These are phyloP conservation scores for Eragrostis nindensis DNA, from an alignment of 176 grass and related monocot genomes.

Conservation along the genomic window DNA sequence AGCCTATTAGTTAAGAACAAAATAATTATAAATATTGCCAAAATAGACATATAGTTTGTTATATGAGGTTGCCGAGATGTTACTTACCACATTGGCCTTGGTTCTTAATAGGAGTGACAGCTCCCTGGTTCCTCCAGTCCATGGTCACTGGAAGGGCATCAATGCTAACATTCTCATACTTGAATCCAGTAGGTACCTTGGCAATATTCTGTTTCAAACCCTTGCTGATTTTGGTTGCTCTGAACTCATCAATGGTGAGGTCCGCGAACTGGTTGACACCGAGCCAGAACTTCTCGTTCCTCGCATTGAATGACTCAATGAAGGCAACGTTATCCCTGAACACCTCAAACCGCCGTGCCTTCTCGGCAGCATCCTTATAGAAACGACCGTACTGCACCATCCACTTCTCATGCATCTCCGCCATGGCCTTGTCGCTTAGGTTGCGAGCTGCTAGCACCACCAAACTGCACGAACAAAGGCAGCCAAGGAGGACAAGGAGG, in stretches of 20 bases:
- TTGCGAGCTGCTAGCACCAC: background rate
- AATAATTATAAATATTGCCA: background rate
- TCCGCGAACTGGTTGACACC: slow-evolving; percentile 3
- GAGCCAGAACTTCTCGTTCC: slow-evolving; percentile 32
- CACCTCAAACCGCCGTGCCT: background rate
- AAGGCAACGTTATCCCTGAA: slow-evolving; percentile 23
- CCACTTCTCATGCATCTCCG: slow-evolving; percentile 32
- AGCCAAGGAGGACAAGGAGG: no score
- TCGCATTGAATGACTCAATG: slow-evolving; percentile 8
- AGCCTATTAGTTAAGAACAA: background rate
- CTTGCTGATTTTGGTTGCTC: background rate
- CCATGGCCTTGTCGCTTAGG: background rate
- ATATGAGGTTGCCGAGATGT: background rate
- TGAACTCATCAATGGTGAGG: slow-evolving; percentile 16
- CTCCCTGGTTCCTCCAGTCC: no score
- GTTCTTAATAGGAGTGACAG: slow-evolving; percentile 21
- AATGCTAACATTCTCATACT: background rate
- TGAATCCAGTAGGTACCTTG: background rate
- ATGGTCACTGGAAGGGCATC: background rate
- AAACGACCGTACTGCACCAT: background rate
- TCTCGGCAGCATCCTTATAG: background rate
- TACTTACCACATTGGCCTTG: slow-evolving; percentile 13
- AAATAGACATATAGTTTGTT: no score
- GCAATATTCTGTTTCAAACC: no score
- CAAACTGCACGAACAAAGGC: no score